phyloP scores from a whole-genome alignment of 371 early-diverging fungal species.

The Mortierella polycephala region DNA sequence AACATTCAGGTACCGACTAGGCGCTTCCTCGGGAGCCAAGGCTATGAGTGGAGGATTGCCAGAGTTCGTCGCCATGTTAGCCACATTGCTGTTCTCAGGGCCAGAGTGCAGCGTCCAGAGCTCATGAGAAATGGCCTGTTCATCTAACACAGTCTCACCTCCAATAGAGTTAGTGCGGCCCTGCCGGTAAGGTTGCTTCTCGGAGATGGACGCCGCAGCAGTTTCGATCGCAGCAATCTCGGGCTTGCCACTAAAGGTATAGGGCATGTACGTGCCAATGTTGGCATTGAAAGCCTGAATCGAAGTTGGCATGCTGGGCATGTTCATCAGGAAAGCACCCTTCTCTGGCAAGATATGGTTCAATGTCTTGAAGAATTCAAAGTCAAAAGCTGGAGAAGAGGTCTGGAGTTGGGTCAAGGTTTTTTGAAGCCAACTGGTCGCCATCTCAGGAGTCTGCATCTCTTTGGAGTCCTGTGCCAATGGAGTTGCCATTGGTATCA shows the following conservation, averaged over 20 bases:
- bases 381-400: conserved; percentile 47
- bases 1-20: conserved; percentile 47
- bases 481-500: conserved; percentile 41
- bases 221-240: conserved; percentile 12
- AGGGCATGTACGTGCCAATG: conserved; percentile 49
- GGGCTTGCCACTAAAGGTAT: conserved; percentile 45
- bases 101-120: conserved; percentile 45
- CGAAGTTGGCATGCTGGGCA: conserved; percentile 52
- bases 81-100: conserved; percentile 21
- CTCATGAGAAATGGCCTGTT: conserved; percentile 43
- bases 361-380: conserved; percentile 48
- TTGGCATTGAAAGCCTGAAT: conserved; percentile 54
- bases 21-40: conserved; percentile 26
- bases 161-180: conserved; percentile 20
- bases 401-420: conserved; percentile 54
- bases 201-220: conserved; percentile 8
- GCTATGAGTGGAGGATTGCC: neutral
- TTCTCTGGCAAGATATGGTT: conserved; percentile 54
- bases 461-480: conserved; percentile 42
- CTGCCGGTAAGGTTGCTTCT: conserved; percentile 31
- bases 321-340: conserved; percentile 49
- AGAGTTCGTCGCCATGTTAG: conserved; percentile 8
- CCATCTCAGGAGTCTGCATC: conserved; percentile 39
- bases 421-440: conserved; percentile 57
- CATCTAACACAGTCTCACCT: conserved; percentile 34